Conservation (phyloP, 495 filamentous ascomycete genomes). For the Xylona heveae region DNA sequence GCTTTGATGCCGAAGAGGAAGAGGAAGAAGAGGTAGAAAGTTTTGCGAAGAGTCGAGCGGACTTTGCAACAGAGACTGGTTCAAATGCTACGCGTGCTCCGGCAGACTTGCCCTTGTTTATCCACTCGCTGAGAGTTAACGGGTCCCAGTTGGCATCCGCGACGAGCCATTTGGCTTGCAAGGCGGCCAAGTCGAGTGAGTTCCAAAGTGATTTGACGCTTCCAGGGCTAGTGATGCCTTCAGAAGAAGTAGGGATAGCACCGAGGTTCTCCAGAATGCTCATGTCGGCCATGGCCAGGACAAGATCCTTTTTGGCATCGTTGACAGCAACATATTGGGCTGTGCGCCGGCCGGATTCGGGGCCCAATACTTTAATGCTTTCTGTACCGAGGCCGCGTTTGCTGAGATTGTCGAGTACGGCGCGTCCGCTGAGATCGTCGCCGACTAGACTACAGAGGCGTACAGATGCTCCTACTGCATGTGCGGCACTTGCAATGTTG, state of each 20-base stretch:
- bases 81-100: slow-evolving; percentile 55
- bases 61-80: slow-evolving; percentile 71
- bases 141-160: slow-evolving; percentile 69
- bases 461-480: slow-evolving; percentile 32
- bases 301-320: slow-evolving; percentile 55
- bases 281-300: slow-evolving; percentile 91
- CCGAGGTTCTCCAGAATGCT: slow-evolving; percentile 44
- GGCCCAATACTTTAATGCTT: slow-evolving; percentile 34
- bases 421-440: slow-evolving; percentile 54
- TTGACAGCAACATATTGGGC: slow-evolving; percentile 87
- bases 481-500: slow-evolving; percentile 69
- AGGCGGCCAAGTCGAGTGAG: slow-evolving; percentile 26
- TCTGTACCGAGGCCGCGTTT: slow-evolving; percentile 37
- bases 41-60: slow-evolving; percentile 38
- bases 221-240: slow-evolving; percentile 20
- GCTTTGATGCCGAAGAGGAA: slow-evolving; percentile 15
- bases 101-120: slow-evolving; percentile 27
- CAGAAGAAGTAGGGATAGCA: too few relatives aligned
- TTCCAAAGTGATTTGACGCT: slow-evolving; percentile 30
- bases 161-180: slow-evolving; percentile 49
- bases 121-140: slow-evolving; percentile 37
- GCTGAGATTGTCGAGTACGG: slow-evolving; percentile 38
- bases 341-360: slow-evolving; percentile 34
- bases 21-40: too few relatives aligned
- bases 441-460: slow-evolving; percentile 58